These are phyloP conservation scores for Dryadomyces quercivorus DNA, from an alignment of 2,329 filamentous ascomycete genomes.

Conservation along the genomic window DNA sequence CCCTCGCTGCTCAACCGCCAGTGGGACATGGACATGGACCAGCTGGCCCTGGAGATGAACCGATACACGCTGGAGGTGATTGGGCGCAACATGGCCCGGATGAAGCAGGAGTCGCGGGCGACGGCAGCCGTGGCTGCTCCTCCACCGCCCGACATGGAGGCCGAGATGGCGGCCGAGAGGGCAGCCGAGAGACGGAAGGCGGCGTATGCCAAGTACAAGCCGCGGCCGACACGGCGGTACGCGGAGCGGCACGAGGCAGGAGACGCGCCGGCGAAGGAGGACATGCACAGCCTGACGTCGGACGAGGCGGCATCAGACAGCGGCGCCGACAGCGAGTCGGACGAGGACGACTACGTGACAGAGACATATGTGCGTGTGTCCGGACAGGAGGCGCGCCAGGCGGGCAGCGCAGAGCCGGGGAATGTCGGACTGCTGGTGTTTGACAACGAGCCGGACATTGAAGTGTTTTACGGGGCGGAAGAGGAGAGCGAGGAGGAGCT, in stretches of 20 bases:
- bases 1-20: constrained; percentile 3
- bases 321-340: constrained; percentile 9
- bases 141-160: constrained; percentile 4
- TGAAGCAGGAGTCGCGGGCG: constrained; percentile 22
- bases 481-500: constrained; percentile 50
- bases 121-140: too few relatives aligned
- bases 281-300: background rate
- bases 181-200: constrained; percentile 8
- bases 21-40: constrained; percentile 32
- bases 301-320: background rate
- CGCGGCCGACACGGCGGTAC: constrained; percentile 7
- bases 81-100: constrained; percentile 35
- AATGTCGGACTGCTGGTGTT: constrained; percentile 45
- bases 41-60: constrained; percentile 43
- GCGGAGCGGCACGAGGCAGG: constrained; percentile 8
- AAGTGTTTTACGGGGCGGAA: constrained; percentile 47
- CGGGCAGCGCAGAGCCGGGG: constrained; percentile 28
- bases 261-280: background rate
- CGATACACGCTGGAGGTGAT: constrained; percentile 48
- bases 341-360: constrained; percentile 50
- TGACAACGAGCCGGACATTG: constrained; percentile 44
- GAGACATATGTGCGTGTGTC: constrained; percentile 54
- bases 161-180: background rate
- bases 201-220: constrained; percentile 11
- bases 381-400: constrained; percentile 24